These are phyloP conservation scores for Prunus armeniaca DNA, from an alignment of 306 rosid genomes.

Conservation along the genomic window DNA sequence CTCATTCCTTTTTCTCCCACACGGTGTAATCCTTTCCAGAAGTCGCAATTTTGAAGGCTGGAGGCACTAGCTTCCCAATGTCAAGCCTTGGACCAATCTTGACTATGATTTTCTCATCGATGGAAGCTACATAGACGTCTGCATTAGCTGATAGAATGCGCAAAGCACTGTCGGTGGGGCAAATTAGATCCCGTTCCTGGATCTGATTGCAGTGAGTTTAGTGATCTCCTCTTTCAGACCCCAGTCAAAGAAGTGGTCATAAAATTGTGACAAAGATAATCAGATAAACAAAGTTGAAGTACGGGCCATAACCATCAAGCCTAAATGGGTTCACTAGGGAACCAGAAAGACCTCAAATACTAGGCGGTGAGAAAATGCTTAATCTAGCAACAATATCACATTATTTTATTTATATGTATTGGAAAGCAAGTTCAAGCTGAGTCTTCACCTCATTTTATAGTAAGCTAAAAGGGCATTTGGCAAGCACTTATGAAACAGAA, in stretches of 20 bases:
- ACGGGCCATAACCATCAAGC: neutral
- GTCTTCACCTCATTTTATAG: too few species aligned
- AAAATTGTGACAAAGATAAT: slow-evolving; percentile 39
- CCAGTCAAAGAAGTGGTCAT: slow-evolving; percentile 69
- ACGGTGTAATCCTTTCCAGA: slow-evolving; percentile 62
- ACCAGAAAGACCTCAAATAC: neutral
- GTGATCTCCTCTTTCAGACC: slow-evolving; percentile 50
- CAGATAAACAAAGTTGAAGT: neutral
- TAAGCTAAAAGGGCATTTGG: too few species aligned
- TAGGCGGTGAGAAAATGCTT: neutral
- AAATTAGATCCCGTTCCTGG: slow-evolving; percentile 42
- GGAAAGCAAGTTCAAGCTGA: neutral
- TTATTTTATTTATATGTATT: neutral
- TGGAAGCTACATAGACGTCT: slow-evolving; percentile 51
- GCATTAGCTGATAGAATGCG: slow-evolving; percentile 50
- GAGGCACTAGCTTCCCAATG: slow-evolving; percentile 52
- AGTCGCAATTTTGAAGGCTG: slow-evolving; percentile 35
- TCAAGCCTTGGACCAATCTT: slow-evolving; percentile 67
- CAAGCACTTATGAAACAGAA: too few species aligned
- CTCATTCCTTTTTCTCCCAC: slow-evolving; percentile 43
- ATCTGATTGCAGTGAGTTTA: slow-evolving; percentile 42
- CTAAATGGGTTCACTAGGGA: neutral
- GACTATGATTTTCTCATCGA: slow-evolving; percentile 49
- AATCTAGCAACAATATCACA: neutral
- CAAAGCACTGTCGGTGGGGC: slow-evolving; percentile 26